phyloP scores from a whole-genome alignment of 331 rosid species.

The Saraca asoca region DNA sequence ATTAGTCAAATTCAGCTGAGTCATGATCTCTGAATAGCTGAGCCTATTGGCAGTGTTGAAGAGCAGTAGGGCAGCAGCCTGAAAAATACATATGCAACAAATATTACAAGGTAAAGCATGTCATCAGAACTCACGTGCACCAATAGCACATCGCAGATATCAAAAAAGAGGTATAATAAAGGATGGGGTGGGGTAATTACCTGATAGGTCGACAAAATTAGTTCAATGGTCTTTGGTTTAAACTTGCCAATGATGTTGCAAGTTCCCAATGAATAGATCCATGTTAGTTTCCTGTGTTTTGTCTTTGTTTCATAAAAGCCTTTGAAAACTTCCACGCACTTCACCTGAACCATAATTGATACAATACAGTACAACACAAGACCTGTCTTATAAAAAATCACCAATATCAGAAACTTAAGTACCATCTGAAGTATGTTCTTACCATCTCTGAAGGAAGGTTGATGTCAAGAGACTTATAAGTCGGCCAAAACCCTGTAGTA shows the following conservation, averaged over 20 bases:
- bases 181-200: constrained; percentile 33
- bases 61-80: constrained; percentile 84
- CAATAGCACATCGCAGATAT: constrained; percentile 5
- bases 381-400: constrained; percentile 1
- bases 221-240: constrained; percentile 67
- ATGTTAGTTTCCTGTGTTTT: constrained; percentile 76
- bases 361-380: neutral
- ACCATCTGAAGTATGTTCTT: constrained; percentile 21
- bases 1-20: constrained; percentile 68
- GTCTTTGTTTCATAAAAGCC: constrained; percentile 65
- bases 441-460: constrained; percentile 86
- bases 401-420: neutral
- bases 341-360: constrained; percentile 51
- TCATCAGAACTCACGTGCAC: constrained; percentile 14
- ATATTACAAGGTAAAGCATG: constrained; percentile 1
- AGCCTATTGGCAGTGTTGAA: constrained; percentile 71
- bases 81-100: constrained; percentile 10
- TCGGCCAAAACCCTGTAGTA: constrained; percentile 91
- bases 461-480: constrained; percentile 75
- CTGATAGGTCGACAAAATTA: constrained; percentile 81
- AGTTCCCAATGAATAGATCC: constrained; percentile 85
- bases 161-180: neutral
- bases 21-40: constrained; percentile 79
- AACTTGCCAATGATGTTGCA: constrained; percentile 70
- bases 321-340: constrained; percentile 79